A percentile compares a stretch with the other conserved stretches of the same genome.
These are phyloP conservation scores for Karstenula rhodostoma DNA, from an alignment of 2,329 filamentous ascomycete genomes.

Conservation along the genomic window DNA sequence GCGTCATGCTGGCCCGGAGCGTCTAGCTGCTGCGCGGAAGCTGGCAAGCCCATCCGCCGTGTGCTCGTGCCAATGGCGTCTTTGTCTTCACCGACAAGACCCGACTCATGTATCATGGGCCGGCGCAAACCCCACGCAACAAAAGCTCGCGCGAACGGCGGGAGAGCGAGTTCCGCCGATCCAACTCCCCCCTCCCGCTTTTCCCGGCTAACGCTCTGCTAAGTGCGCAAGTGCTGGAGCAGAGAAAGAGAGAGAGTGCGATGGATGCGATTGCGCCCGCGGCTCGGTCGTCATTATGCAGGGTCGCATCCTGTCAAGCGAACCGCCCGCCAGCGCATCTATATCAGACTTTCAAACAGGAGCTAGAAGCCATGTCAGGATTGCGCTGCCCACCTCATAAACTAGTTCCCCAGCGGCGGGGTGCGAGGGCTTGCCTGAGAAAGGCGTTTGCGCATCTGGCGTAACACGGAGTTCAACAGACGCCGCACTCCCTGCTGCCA, in stretches of 20 bases:
- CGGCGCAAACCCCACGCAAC: slow-evolving; percentile 18
- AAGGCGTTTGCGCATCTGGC: slow-evolving; percentile 38
- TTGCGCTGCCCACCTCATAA: slow-evolving; percentile 9
- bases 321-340: slow-evolving; percentile 14
- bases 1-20: slow-evolving; percentile 16
- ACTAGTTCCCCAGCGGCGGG: neutral
- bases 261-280: slow-evolving; percentile 36
- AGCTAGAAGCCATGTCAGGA: slow-evolving; percentile 7
- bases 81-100: slow-evolving; percentile 46
- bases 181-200: slow-evolving; percentile 36
- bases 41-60: slow-evolving; percentile 14
- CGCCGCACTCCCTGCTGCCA: slow-evolving; percentile 42
- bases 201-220: slow-evolving; percentile 36
- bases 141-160: slow-evolving; percentile 39
- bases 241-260: slow-evolving; percentile 34
- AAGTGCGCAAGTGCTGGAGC: slow-evolving; percentile 31
- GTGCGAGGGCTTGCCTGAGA: slow-evolving; percentile 17
- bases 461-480: slow-evolving; percentile 45
- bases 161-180: slow-evolving; percentile 33
- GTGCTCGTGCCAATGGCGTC: slow-evolving; percentile 27
- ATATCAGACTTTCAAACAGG: neutral
- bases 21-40: slow-evolving; percentile 23
- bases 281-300: slow-evolving; percentile 40
- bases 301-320: slow-evolving; percentile 24
- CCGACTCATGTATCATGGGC: slow-evolving; percentile 11